phyloP scores from a whole-genome alignment of 306 rosid species.

The Rosa chinensis region DNA sequence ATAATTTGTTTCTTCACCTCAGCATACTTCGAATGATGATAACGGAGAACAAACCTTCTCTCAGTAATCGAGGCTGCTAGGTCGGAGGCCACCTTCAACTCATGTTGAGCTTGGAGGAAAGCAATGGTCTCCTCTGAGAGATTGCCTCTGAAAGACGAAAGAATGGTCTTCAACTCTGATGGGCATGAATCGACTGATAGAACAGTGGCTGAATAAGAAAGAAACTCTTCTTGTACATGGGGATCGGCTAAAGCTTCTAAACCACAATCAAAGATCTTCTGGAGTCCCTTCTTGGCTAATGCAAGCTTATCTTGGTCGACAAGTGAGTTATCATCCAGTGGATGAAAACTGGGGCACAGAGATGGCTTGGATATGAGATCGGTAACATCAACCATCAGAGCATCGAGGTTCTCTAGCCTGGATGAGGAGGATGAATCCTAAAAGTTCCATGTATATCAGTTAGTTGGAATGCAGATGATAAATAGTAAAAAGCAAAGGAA shows the following conservation, averaged over 20 bases:
- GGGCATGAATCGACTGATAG: background rate
- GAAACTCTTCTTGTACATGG: slow-evolving; percentile 14
- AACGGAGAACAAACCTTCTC: slow-evolving; percentile 7
- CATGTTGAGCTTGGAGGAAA: slow-evolving; percentile 16
- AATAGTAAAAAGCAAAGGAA: background rate
- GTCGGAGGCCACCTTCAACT: slow-evolving; percentile 4
- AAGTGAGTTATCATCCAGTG: background rate
- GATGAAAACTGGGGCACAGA: background rate
- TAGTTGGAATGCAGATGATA: background rate
- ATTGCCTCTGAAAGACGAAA: background rate
- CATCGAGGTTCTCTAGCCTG: slow-evolving; percentile 2
- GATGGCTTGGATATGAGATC: slow-evolving; percentile 12
- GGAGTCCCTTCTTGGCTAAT: slow-evolving; percentile 14
- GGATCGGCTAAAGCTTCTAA: background rate
- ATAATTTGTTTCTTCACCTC: slow-evolving; percentile 8
- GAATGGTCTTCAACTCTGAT: background rate
- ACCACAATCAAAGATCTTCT: slow-evolving; percentile 15
- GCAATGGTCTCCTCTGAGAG: background rate
- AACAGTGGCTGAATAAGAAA: background rate
- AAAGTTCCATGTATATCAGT: background rate
- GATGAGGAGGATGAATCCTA: slow-evolving; percentile 8
- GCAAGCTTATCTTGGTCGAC: background rate
- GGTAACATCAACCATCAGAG: background rate
- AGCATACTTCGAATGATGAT: slow-evolving; percentile 2
- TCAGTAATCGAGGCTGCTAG: slow-evolving; percentile 3